Base-by-base conservation (phyloP, 257 asterid genomes). In the Prunella vulgaris region DNA sequence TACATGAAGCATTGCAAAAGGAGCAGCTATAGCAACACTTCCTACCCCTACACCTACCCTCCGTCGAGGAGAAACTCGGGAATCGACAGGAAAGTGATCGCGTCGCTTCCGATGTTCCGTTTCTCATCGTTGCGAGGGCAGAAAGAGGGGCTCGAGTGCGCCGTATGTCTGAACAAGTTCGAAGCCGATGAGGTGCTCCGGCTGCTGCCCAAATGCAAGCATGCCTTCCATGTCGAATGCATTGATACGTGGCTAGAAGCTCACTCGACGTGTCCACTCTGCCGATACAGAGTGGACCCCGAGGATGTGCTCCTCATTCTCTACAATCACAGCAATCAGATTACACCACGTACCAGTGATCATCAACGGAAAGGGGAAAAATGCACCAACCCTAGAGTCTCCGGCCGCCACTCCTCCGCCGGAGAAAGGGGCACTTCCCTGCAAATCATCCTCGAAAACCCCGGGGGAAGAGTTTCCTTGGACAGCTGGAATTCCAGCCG, bases 241-340 rank as follows among this genome's bases (percentile, higher is more conserved):
- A 90, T 92, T 21, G 96, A 90, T 21, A 86, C 90, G 0, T 92
- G 98, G 98, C 90, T 92, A 0, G 98, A 92, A 5, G 96, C 84
- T 12, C 97, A 92, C 46, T 88, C 98, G 25, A 86, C 98, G 3
- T 92, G 98, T 66, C 98, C 98, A 8, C 94, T 92, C 0, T 92
- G 98, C 54, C 88, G 98, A 3, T 82, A 80, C 80, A 72, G 95
- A 14, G 98, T 92, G 74, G 86, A 85, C 75, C 95, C 96, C 0
- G 98, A 89, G 71, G 98, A 92, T 74, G 76, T 82, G 64, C 85
- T 92, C 44, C 80, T 92, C 0, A 70, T 87, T 10, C 53, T 72
- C 32, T 71, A 44, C 52, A 61, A 52, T 15, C 62, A 37, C 54
- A 17, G 67, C 60, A 56, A 60, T 21, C 76, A 73, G 4, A 28